Conservation (phyloP, 768 basidiomycete genomes). For the Naganishia kalamii region DNA sequence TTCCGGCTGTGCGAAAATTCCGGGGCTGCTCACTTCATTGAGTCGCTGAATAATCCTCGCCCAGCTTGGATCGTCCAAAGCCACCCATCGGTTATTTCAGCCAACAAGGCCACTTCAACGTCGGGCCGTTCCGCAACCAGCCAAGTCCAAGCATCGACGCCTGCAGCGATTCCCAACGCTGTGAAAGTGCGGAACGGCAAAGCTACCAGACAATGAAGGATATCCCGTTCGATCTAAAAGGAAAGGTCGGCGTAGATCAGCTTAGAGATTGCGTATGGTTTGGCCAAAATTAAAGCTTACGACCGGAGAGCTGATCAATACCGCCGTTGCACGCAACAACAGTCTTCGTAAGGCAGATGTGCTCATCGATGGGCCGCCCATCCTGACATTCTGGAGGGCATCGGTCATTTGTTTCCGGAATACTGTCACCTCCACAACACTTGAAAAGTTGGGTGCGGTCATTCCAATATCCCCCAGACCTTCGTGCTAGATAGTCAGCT, state of each 20-base stretch:
- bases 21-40: conserved; percentile 61
- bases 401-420: conserved; percentile 64
- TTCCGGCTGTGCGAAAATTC: not conserved
- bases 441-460: conserved; percentile 57
- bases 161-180: conserved; percentile 74
- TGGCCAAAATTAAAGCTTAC: conserved; percentile 50
- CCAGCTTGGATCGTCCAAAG: conserved; percentile 66
- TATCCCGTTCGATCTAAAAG: conserved; percentile 68
- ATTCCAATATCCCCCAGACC: conserved; percentile 60
- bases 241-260: not conserved
- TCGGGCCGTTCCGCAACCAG: conserved; percentile 76
- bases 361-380: conserved; percentile 65
- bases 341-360: conserved; percentile 77
- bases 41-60: conserved; percentile 74
- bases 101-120: conserved; percentile 74
- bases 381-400: conserved; percentile 62
- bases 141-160: conserved; percentile 95
- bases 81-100: conserved; percentile 84
- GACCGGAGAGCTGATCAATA: conserved; percentile 59
- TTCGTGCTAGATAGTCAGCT: conserved; percentile 32
- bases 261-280: too few species aligned
- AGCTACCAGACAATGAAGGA: conserved; percentile 77
- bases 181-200: conserved; percentile 86
- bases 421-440: conserved; percentile 58
- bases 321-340: conserved; percentile 78